Conservation (phyloP, 768 basidiomycete species). For the Mycena metata region DNA sequence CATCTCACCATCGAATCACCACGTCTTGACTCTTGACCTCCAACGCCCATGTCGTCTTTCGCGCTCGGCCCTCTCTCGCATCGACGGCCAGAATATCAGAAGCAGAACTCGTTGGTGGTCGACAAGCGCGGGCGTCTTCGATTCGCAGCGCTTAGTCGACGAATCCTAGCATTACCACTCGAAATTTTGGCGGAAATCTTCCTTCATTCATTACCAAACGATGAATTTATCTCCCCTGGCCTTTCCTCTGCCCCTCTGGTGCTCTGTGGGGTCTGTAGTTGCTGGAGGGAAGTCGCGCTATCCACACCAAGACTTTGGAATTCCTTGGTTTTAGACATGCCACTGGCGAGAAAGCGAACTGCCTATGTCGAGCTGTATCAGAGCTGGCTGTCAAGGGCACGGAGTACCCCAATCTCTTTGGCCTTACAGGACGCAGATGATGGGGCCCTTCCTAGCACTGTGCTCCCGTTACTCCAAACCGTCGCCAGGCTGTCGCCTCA, state of each 20-base stretch:
- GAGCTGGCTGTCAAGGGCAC: constrained; percentile 4
- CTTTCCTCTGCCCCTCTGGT: constrained; percentile 29
- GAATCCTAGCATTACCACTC: constrained; percentile 3
- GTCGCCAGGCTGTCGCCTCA: not conserved
- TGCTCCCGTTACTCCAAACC: not conserved
- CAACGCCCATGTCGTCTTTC: constrained; percentile 1
- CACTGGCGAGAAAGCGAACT: not conserved
- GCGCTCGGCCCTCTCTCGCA: constrained; percentile 22
- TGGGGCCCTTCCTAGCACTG: not conserved
- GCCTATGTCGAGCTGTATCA: not conserved
- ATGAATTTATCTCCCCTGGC: not conserved
- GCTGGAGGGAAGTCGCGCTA: constrained; percentile 29
- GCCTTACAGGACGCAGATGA: not conserved
- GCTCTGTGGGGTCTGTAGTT: constrained; percentile 30
- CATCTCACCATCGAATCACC: not conserved
- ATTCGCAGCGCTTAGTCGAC: constrained; percentile 9
- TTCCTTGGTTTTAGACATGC: constrained; percentile 7
- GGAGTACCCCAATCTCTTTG: not conserved
- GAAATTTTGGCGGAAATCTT: constrained; percentile 19
- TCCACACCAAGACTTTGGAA: constrained; percentile 34
- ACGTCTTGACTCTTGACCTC: not conserved
- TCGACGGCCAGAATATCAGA: constrained; percentile 17
- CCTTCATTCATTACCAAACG: constrained; percentile 5
- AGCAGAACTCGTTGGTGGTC: constrained; percentile 2
- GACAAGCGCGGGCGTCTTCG: constrained; percentile 8